Conservation (phyloP, 208 protist genomes). For the Trypanosoma vivax region DNA sequence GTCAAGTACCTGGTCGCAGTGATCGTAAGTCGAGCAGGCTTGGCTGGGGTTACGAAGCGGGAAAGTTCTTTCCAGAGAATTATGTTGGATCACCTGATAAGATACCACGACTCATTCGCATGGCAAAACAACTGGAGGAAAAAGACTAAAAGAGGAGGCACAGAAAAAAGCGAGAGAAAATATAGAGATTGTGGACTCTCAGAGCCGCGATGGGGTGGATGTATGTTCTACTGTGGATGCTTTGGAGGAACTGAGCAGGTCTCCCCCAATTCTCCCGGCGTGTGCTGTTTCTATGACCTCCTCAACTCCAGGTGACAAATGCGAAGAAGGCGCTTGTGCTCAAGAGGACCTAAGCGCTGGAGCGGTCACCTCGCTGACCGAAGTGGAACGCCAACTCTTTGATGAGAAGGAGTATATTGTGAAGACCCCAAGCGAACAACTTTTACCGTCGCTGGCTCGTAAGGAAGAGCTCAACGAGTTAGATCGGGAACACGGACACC, state of each 20-base stretch:
- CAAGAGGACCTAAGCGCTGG: no score
- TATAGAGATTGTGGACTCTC: background rate
- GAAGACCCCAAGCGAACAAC: constrained; percentile 6
- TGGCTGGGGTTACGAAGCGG: constrained; percentile 65
- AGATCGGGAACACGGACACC: background rate
- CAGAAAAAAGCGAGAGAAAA: constrained; percentile 4
- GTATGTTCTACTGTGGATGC: no score
- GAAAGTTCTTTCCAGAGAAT: constrained; percentile 66
- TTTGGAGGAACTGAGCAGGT: background rate
- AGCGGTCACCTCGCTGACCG: constrained; percentile 1
- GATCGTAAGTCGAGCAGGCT: no score
- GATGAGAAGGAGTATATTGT: background rate
- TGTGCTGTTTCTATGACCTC: no score
- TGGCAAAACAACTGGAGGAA: background rate
- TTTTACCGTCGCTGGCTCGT: background rate
- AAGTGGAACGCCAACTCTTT: constrained; percentile 15
- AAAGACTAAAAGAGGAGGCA: constrained; percentile 8
- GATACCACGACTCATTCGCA: constrained; percentile 17
- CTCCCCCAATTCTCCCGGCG: background rate
- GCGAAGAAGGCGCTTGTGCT: no score
- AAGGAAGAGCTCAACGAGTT: background rate
- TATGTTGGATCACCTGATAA: constrained; percentile 62
- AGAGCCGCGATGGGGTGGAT: no score
- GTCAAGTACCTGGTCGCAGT: no score
- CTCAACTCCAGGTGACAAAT: no score